phyloP scores from a whole-genome alignment of 192 early-diverging fungal species.

The Coemansia sp. region DNA sequence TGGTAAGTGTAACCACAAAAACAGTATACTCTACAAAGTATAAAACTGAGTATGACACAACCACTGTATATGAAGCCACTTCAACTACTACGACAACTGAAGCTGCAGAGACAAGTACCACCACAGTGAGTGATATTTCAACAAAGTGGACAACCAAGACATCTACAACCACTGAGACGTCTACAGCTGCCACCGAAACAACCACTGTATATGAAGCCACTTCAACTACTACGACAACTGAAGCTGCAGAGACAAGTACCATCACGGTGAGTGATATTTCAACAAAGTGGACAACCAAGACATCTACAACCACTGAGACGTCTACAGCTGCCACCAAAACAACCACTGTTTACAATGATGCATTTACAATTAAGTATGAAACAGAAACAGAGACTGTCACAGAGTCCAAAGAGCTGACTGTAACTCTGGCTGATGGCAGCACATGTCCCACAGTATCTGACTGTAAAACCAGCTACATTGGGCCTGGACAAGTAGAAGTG shows the following conservation, averaged over 20 bases:
- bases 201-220: neutral
- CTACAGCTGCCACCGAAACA: no score
- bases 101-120: no score
- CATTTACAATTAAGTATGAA: neutral
- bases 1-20: neutral
- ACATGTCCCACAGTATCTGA: neutral
- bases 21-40: constrained; percentile 3
- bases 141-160: neutral
- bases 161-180: neutral
- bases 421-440: neutral
- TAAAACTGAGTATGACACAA: constrained; percentile 2
- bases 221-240: neutral
- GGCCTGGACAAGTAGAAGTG: neutral
- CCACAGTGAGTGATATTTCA: neutral
- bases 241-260: neutral
- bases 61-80: neutral
- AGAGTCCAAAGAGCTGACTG: neutral
- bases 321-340: neutral
- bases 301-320: neutral
- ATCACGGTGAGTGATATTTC: neutral
- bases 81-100: neutral
- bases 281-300: neutral
- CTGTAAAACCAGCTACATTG: constrained; percentile 1
- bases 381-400: constrained; percentile 5
- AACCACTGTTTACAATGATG: neutral